Percentiles rank a stretch among this genome's conserved stretches.
These are phyloP conservation scores for Fonsecaea monophora DNA, from an alignment of 2,329 filamentous ascomycete species.

Conservation along the genomic window DNA sequence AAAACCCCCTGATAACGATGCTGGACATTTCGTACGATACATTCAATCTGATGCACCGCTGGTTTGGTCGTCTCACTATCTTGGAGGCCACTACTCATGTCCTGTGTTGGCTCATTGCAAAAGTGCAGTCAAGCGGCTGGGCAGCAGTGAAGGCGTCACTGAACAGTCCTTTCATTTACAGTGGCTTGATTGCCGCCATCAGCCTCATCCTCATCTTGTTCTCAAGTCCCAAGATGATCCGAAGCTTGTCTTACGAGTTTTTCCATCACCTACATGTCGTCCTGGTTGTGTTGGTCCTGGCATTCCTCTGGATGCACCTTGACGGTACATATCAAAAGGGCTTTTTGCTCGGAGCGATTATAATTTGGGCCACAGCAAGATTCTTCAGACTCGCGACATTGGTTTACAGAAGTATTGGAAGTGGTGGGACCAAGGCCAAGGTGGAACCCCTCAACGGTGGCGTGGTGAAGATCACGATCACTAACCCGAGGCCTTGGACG, in stretches of 20 bases:
- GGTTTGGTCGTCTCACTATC: slow-evolving; percentile 76
- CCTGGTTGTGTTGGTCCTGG: slow-evolving; percentile 71
- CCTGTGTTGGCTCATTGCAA: slow-evolving; percentile 75
- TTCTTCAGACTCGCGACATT: slow-evolving; percentile 68
- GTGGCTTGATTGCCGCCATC: slow-evolving; percentile 55
- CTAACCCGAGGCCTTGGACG: slow-evolving; percentile 69
- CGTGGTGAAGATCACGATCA: slow-evolving; percentile 72
- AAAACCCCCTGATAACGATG: slow-evolving; percentile 52
- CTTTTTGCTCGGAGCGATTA: slow-evolving; percentile 75
- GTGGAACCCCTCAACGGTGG: slow-evolving; percentile 74
- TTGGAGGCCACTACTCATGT: slow-evolving; percentile 74
- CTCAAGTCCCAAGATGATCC: slow-evolving; percentile 76
- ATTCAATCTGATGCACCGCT: slow-evolving; percentile 72
- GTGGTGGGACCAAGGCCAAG: slow-evolving; percentile 67
- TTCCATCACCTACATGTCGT: slow-evolving; percentile 88
- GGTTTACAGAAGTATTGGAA: slow-evolving; percentile 67
- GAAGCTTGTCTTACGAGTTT: slow-evolving; percentile 96
- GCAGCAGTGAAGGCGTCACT: slow-evolving; percentile 44
- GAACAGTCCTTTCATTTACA: slow-evolving; percentile 45
- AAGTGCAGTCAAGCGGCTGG: slow-evolving; percentile 57
- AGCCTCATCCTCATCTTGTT: slow-evolving; percentile 72
- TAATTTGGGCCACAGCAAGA: slow-evolving; percentile 79
- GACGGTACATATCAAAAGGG: slow-evolving; percentile 72
- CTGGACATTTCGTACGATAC: slow-evolving; percentile 54
- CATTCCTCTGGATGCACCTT: slow-evolving; percentile 80